Evolutionary conservation across 768 basidiomycete genomes (phyloP).

Genomic region (Galerina sulciceps): DNA sequence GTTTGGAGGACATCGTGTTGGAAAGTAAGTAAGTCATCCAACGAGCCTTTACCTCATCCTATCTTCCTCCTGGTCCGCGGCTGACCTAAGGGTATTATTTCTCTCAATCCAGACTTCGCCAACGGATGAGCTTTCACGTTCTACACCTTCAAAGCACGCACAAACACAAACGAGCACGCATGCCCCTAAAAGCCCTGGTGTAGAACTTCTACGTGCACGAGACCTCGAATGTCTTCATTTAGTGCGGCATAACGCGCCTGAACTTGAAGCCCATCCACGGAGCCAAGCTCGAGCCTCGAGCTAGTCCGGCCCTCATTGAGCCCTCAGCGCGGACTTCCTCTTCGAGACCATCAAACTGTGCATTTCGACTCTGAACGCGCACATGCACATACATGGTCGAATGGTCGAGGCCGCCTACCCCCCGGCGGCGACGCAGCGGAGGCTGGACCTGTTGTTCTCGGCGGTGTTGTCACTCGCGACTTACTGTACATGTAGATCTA

Average conservation of each 20-base stretch:
- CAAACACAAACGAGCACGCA: background rate
- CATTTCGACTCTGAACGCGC: background rate
- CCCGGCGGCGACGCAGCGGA: background rate
- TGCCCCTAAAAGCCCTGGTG: background rate
- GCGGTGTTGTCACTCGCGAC: background rate
- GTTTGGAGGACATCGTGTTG: slow-evolving; percentile 8
- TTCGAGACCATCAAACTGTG: slow-evolving; percentile 1
- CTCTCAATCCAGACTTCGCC: slow-evolving; percentile 11
- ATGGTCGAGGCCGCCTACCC: no score
- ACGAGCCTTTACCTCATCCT: no score
- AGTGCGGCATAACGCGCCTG: background rate
- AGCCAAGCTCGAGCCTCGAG: slow-evolving; percentile 7
- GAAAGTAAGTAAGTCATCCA: slow-evolving; percentile 6
- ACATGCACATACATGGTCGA: slow-evolving; percentile 2
- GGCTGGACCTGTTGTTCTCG: slow-evolving; percentile 3
- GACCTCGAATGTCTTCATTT: slow-evolving; percentile 3
- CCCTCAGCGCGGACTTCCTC: background rate
- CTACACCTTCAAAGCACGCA: slow-evolving; percentile 2
- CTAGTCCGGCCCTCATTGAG: no score
- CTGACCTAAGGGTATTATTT: no score
- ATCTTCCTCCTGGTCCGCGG: no score
- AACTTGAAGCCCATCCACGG: slow-evolving; percentile 9
- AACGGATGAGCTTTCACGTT: slow-evolving; percentile 7
- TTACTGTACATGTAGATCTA: no score
- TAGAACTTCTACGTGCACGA: slow-evolving; percentile 10